Percentiles rank a stretch among this genome's conserved stretches.
phyloP scores from a whole-genome alignment of 257 asterid genomes.

The Voacanga thouarsii region DNA sequence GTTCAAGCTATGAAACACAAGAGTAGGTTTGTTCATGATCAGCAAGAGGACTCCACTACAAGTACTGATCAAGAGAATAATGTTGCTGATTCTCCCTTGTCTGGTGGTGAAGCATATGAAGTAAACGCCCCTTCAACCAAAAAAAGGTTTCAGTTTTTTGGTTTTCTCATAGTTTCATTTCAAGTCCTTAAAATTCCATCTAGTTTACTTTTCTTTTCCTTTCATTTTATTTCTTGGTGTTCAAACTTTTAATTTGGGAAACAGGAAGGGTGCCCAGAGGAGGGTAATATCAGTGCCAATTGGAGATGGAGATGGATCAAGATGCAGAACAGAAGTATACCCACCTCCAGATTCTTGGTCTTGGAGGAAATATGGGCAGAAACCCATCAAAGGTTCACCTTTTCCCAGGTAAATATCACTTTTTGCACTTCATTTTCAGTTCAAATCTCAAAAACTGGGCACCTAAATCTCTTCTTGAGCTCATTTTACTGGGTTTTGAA shows the following conservation, averaged over 20 bases:
- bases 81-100: slow-evolving; percentile 44
- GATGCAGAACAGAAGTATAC: slow-evolving; percentile 64
- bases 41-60: slow-evolving; percentile 37
- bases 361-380: slow-evolving; percentile 88
- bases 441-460: neutral
- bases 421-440: neutral
- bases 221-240: neutral
- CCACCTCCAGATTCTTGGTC: slow-evolving; percentile 96
- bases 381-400: slow-evolving; percentile 84
- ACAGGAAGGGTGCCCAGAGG: slow-evolving; percentile 46
- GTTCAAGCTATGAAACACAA: slow-evolving; percentile 35
- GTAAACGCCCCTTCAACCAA: slow-evolving; percentile 49
- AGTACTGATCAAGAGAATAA: slow-evolving; percentile 37
- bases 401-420: slow-evolving; percentile 57
- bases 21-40: slow-evolving; percentile 26
- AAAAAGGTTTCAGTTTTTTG: slow-evolving; percentile 46
- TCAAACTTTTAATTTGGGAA: neutral
- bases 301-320: slow-evolving; percentile 48
- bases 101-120: slow-evolving; percentile 58
- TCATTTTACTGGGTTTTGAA: neutral
- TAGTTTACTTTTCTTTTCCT: neutral
- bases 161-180: neutral
- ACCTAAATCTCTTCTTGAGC: neutral
- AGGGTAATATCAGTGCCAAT: slow-evolving; percentile 58
- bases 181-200: neutral